These are phyloP conservation scores for Fusarium robinianum DNA, from an alignment of 2,329 filamentous ascomycete species.

Conservation along the genomic window DNA sequence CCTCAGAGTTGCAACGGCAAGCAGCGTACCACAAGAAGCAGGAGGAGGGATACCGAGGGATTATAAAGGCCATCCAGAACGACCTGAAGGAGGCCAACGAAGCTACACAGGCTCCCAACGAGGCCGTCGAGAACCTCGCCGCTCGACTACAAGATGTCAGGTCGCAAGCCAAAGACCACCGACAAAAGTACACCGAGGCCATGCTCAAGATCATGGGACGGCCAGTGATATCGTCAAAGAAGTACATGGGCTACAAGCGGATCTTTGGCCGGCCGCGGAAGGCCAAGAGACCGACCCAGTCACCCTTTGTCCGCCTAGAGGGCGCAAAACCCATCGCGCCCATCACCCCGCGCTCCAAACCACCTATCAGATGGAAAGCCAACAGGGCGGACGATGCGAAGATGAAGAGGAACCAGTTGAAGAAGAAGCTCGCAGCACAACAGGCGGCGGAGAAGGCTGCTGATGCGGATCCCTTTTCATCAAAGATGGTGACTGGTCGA, in stretches of 20 bases:
- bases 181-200: slow-evolving; percentile 29
- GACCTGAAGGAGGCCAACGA: slow-evolving; percentile 13
- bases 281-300: slow-evolving; percentile 19
- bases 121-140: slow-evolving; percentile 8
- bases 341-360: slow-evolving; percentile 6
- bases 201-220: slow-evolving; percentile 40
- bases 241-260: slow-evolving; percentile 34
- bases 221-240: slow-evolving; percentile 34
- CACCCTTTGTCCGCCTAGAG: slow-evolving; percentile 19
- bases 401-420: slow-evolving; percentile 8
- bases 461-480: slow-evolving; percentile 19
- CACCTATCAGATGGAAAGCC: slow-evolving; percentile 5
- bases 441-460: slow-evolving; percentile 7
- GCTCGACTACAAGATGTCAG: slow-evolving; percentile 31
- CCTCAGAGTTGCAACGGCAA: slow-evolving; percentile 34
- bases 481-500: slow-evolving; percentile 14
- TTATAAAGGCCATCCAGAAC: slow-evolving; percentile 17
- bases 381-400: slow-evolving; percentile 15
- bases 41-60: slow-evolving; percentile 37
- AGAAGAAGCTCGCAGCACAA: slow-evolving; percentile 7
- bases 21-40: slow-evolving; percentile 40
- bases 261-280: slow-evolving; percentile 37
- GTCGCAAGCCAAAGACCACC: slow-evolving; percentile 34
- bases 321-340: background rate
- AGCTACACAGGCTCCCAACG: background rate